Conservation (phyloP, 371 early-diverging fungal species). For the Zychaea mexicana region DNA sequence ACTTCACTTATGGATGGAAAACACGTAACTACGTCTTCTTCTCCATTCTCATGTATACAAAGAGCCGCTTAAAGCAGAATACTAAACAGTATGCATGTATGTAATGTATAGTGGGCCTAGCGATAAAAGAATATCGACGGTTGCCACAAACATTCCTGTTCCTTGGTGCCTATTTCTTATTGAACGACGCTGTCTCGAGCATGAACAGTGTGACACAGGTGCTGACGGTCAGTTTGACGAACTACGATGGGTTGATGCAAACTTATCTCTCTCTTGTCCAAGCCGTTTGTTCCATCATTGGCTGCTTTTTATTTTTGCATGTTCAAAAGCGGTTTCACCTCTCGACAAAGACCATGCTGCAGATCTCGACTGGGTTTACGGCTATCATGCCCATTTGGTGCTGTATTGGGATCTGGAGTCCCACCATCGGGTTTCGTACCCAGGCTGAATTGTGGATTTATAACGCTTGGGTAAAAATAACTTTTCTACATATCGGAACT, state of each 20-base stretch:
- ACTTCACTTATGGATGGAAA: conserved; percentile 43
- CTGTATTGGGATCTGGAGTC: conserved; percentile 31
- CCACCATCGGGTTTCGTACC: conserved; percentile 28
- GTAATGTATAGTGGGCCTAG: conserved; percentile 14
- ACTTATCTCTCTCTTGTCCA: conserved; percentile 31
- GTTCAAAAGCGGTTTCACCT: conserved; percentile 30
- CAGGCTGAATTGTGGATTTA: conserved; percentile 41
- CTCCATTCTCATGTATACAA: neutral
- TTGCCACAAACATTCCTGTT: conserved; percentile 47
- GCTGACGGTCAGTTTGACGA: conserved; percentile 35
- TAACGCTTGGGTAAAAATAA: conserved; percentile 27
- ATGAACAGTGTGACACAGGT: conserved; percentile 30
- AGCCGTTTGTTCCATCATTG: conserved; percentile 38
- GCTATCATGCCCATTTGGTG: conserved; percentile 37
- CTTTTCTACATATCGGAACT: neutral
- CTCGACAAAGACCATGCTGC: conserved; percentile 33
- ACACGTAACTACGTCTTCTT: conserved; percentile 13
- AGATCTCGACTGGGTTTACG: conserved; percentile 30
- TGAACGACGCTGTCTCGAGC: conserved; percentile 50
- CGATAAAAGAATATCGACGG: conserved; percentile 41
- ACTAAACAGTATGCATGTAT: neutral
- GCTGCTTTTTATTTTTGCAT: conserved; percentile 40
- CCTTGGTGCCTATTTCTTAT: conserved; percentile 39
- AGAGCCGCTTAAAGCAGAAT: neutral
- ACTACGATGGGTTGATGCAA: conserved; percentile 31